Percentiles rank a stretch among this genome's conserved stretches.
Conservation (phyloP, 2,329 filamentous ascomycete genomes). For the Elsinoe fawcettii region DNA sequence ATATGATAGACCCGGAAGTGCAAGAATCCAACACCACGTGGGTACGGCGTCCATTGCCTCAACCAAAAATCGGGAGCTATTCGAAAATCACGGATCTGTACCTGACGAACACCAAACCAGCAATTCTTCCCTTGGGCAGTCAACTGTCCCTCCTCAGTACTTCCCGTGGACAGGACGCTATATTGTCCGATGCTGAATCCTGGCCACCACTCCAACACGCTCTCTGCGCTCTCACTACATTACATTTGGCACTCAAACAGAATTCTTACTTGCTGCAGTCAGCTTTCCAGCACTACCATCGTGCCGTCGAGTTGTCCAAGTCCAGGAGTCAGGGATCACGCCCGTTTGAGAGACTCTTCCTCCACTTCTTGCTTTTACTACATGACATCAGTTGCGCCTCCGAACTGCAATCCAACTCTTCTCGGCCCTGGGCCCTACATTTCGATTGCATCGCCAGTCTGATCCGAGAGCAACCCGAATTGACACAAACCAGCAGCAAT, state of each 20-base stretch:
- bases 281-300: not conserved
- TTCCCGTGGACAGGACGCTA: not conserved
- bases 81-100: too few relatives aligned
- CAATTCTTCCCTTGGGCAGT: not conserved
- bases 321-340: not conserved
- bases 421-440: not conserved
- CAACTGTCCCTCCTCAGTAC: not conserved
- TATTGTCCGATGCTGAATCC: not conserved
- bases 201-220: not conserved
- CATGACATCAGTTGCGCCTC: not conserved
- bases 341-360: not conserved
- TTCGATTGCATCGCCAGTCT: not conserved
- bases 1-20: too few relatives aligned
- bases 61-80: too few relatives aligned
- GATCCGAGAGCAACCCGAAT: not conserved
- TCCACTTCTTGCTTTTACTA: not conserved
- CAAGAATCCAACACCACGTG: too few relatives aligned
- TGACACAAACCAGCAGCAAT: not conserved
- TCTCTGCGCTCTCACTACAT: not conserved
- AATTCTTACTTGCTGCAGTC: not conserved
- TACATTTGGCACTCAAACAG: not conserved
- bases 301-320: not conserved
- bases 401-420: not conserved
- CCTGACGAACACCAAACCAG: too few relatives aligned
- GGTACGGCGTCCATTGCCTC: too few relatives aligned